Evolutionary conservation across 2,329 filamentous ascomycete genomes (phyloP).

Genomic region (Westerdykella sp.): DNA sequence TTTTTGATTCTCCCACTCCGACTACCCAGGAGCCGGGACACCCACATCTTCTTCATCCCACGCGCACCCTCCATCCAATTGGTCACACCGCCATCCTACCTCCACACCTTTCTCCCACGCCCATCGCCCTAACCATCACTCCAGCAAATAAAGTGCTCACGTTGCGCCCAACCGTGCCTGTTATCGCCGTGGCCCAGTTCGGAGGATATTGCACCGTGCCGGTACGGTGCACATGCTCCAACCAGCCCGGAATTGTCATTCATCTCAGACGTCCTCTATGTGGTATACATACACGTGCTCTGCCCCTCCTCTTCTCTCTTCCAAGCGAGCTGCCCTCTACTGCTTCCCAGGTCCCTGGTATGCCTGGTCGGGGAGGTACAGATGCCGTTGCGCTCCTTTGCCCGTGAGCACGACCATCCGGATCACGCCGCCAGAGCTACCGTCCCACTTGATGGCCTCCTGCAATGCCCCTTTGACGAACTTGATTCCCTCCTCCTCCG

Average conservation of each 20-base stretch:
- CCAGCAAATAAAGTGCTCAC: too few relatives aligned
- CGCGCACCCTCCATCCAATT: too few relatives aligned
- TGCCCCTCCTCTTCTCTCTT: not conserved
- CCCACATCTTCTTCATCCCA: too few relatives aligned
- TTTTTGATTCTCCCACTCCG: too few relatives aligned
- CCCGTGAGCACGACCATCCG: conserved; percentile 93
- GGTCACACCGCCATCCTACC: too few relatives aligned
- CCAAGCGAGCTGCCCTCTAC: conserved; percentile 12
- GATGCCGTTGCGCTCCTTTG: conserved; percentile 81
- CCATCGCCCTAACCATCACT: too few relatives aligned
- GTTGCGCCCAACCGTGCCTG: not conserved
- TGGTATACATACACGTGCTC: conserved; percentile 5
- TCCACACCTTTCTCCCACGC: too few relatives aligned
- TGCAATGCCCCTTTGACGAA: conserved; percentile 89
- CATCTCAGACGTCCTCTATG: not conserved
- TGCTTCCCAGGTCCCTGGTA: conserved; percentile 68
- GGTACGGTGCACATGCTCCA: not conserved
- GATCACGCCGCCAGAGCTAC: conserved; percentile 96
- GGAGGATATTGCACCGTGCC: too few relatives aligned
- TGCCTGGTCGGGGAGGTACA: conserved; percentile 84
- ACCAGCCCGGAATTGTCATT: not conserved
- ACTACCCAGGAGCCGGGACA: too few relatives aligned
- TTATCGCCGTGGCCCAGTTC: not conserved
- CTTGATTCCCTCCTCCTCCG: conserved; percentile 77
- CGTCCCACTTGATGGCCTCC: conserved; percentile 99